Base-by-base conservation (phyloP, 2,329 filamentous ascomycete species). In the Westerdykella ornata region DNA sequence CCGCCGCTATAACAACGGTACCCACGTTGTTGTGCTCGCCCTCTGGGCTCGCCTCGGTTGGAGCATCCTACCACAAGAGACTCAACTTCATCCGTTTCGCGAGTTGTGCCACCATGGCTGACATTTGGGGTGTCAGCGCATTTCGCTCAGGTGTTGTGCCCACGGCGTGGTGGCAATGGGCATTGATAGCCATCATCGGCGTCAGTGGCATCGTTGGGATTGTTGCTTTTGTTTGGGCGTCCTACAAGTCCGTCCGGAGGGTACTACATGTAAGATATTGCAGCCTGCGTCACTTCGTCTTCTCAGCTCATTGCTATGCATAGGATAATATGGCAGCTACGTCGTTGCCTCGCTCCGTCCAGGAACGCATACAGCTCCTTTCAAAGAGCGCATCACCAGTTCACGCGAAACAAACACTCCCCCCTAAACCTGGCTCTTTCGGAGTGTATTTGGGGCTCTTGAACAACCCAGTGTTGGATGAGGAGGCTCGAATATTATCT, bases 381-480 rank as follows among this genome's bases (percentile, higher is more conserved):
- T 56, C 50, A 1, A 43, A 48, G 31, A 56, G 42, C 35, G 53
- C 56, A 14, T 47, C 48, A 29, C 38, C 47, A 11, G 37, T 57
- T 28, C 49, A 48, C n/a, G 40, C 51, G 35, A 48, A 45, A n/a
- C 45, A 55, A 34, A 16, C 26, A 11, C 44, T 55, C 17, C 51
- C 50, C 5, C 22, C 51, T 18, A 62, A 64, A 42, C 60, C 60
- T 18, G 42, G 58, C 8, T 58, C 59, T 5, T 66, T 66, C 39
- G 63, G 62, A 14, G 61, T 65, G 29, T 65, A 63, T 35, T 52
- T 66, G 11, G 63, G 62, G 22, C 8, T 36, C 9, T 38, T 66
- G 13, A 57, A 40, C 28, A 51, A 28, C 26, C 62, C 61, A 15
- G 36, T 52, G 12, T 56, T 54, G 17, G 44, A 49, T 30, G 52